Conservation (phyloP, 2,329 filamentous ascomycete genomes). For the Hypoxylon sp. region DNA sequence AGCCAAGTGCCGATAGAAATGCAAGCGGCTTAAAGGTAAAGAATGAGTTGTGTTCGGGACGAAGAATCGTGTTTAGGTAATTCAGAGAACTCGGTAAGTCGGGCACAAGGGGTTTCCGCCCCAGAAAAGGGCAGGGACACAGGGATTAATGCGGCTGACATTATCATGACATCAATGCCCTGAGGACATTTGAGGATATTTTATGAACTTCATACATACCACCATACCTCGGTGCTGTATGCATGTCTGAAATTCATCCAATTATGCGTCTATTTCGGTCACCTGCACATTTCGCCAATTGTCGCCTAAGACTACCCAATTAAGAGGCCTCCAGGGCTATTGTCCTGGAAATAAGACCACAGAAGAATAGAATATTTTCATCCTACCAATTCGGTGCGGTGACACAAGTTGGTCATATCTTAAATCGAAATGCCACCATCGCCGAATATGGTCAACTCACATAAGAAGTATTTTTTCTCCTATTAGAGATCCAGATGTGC, state of each 20-base stretch:
- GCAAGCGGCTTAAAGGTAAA: conserved; percentile 4
- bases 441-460: conserved; percentile 15
- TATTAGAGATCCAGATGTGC: conserved; percentile 17
- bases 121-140: neutral
- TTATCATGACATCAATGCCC: conserved; percentile 4
- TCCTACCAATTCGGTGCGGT: conserved; percentile 6
- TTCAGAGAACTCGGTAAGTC: conserved; percentile 16
- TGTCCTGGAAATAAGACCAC: conserved; percentile 5
- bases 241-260: neutral
- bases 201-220: conserved; percentile 1
- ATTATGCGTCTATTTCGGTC: neutral
- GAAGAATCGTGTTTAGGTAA: conserved; percentile 24
- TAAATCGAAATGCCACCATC: conserved; percentile 22
- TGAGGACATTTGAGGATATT: neutral
- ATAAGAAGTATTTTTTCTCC: conserved; percentile 5
- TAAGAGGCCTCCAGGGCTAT: neutral
- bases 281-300: conserved; percentile 2
- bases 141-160: conserved; percentile 6
- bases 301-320: neutral
- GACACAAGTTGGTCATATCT: conserved; percentile 23
- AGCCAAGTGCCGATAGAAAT: conserved; percentile 17
- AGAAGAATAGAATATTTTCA: conserved; percentile 3
- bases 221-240: neutral
- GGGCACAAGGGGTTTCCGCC: conserved; percentile 30
- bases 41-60: conserved; percentile 23